These are phyloP conservation scores for Chlorophyllum brunneum DNA, from an alignment of 768 basidiomycete genomes.

Conservation along the genomic window DNA sequence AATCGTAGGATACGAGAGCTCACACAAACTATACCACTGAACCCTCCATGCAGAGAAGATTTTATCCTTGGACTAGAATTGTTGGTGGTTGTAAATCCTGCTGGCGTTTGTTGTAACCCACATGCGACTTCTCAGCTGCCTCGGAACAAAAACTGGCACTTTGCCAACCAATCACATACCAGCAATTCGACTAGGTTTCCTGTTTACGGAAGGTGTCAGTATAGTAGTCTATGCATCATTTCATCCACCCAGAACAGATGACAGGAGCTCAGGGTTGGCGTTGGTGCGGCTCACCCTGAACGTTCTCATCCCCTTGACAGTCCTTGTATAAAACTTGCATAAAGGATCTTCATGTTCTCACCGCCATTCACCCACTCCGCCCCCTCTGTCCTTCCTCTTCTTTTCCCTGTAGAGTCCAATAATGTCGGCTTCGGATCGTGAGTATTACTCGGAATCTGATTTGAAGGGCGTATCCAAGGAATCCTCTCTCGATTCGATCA, in stretches of 20 bases:
- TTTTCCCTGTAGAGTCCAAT: background rate
- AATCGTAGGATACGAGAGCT: too few relatives aligned
- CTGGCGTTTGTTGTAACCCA: too few relatives aligned
- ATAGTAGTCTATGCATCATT: background rate
- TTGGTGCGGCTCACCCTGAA: background rate
- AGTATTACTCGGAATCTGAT: background rate
- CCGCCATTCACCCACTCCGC: background rate
- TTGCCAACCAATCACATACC: too few relatives aligned
- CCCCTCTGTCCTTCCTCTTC: background rate
- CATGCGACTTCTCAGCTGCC: too few relatives aligned
- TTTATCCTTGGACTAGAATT: too few relatives aligned
- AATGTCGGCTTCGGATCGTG: constrained; percentile 8
- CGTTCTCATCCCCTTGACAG: background rate
- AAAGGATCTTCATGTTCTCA: constrained; percentile 8
- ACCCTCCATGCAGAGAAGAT: too few relatives aligned
- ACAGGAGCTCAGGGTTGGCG: background rate
- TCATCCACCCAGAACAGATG: background rate
- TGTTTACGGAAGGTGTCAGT: background rate
- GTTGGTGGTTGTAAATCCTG: too few relatives aligned
- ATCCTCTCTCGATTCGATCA: constrained; percentile 12
- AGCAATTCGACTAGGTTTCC: too few relatives aligned
- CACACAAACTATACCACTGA: too few relatives aligned
- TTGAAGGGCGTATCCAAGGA: background rate
- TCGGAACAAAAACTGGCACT: too few relatives aligned
- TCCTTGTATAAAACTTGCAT: background rate